These are phyloP conservation scores for Dovyalis caffra DNA, from an alignment of 345 rosid genomes.

Conservation along the genomic window DNA sequence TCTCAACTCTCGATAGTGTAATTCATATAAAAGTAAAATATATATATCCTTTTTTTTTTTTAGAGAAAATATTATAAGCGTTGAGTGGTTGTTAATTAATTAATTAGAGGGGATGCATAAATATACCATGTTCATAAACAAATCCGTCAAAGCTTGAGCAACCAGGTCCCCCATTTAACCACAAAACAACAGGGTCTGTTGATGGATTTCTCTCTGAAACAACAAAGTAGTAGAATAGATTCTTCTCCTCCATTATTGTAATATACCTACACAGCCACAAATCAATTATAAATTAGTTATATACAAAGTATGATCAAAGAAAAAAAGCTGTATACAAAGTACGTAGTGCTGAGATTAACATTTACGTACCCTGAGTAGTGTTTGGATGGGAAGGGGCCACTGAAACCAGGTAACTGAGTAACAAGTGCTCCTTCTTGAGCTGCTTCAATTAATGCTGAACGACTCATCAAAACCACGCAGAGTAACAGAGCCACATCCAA, in stretches of 20 bases:
- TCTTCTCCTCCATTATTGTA: slow-evolving; percentile 35
- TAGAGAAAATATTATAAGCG: too few species aligned
- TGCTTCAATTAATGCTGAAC: slow-evolving; percentile 15
- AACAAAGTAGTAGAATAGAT: slow-evolving; percentile 38
- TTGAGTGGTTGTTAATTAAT: too few species aligned
- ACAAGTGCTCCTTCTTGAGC: slow-evolving; percentile 29
- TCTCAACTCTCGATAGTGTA: too few species aligned
- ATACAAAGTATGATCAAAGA: neutral
- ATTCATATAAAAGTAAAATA: too few species aligned
- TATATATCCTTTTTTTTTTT: too few species aligned
- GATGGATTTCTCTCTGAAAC: slow-evolving; percentile 34
- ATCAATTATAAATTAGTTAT: too few species aligned
- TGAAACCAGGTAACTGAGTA: slow-evolving; percentile 32
- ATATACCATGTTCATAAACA: slow-evolving; percentile 47
- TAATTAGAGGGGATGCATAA: too few species aligned
- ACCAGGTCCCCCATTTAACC: slow-evolving; percentile 52
- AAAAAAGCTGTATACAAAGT: too few species aligned
- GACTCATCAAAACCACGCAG: slow-evolving; percentile 7
- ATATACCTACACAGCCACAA: too few species aligned
- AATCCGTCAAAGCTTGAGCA: slow-evolving; percentile 48
- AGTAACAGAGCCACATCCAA: too few species aligned
- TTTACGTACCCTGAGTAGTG: slow-evolving; percentile 36
- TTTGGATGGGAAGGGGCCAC: slow-evolving; percentile 33
- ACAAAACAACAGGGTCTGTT: slow-evolving; percentile 35
- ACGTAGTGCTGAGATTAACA: neutral